A percentile compares a stretch with the other conserved stretches of the same genome.
Evolutionary conservation across 176 grass and related monocot species (phyloP).

Genomic region (Avena eriantha): DNA sequence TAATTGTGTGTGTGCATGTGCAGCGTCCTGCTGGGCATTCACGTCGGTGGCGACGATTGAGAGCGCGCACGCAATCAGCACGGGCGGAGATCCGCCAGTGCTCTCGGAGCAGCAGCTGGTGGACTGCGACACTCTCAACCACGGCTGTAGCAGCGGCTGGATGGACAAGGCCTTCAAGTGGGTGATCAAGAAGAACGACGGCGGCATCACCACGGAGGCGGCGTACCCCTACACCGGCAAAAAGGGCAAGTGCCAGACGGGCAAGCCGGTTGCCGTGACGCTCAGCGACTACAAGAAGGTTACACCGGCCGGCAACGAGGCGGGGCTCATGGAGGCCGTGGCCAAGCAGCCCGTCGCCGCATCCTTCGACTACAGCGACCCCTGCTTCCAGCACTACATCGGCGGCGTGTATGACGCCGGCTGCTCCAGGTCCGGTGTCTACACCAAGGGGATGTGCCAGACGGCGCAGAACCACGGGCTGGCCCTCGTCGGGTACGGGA

Average conservation of each 20-base stretch:
- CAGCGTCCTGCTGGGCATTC: neutral
- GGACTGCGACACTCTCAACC: neutral
- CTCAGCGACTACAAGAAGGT: neutral
- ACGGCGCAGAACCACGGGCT: neutral
- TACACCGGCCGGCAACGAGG: neutral
- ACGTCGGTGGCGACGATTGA: neutral
- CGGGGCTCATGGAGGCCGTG: neutral
- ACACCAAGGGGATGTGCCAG: neutral
- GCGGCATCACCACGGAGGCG: conserved; percentile 4
- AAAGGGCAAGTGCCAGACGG: neutral
- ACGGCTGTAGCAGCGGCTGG: neutral
- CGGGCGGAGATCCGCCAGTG: neutral
- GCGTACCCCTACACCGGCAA: neutral
- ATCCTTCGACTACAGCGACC: conserved; percentile 22
- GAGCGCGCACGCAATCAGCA: neutral
- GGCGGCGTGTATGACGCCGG: neutral
- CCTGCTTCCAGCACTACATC: conserved; percentile 20
- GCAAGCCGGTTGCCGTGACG: neutral
- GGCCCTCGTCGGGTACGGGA: conserved; percentile 1
- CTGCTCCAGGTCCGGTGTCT: conserved; percentile 4
- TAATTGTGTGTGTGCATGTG: neutral
- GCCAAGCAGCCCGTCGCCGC: conserved; percentile 8
- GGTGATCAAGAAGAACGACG: neutral
- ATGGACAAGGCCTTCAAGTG: conserved; percentile 8
- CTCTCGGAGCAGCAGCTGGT: neutral